Evolutionary conservation across 129 eudicot species (phyloP).

Genomic region (Apium graveolens): DNA sequence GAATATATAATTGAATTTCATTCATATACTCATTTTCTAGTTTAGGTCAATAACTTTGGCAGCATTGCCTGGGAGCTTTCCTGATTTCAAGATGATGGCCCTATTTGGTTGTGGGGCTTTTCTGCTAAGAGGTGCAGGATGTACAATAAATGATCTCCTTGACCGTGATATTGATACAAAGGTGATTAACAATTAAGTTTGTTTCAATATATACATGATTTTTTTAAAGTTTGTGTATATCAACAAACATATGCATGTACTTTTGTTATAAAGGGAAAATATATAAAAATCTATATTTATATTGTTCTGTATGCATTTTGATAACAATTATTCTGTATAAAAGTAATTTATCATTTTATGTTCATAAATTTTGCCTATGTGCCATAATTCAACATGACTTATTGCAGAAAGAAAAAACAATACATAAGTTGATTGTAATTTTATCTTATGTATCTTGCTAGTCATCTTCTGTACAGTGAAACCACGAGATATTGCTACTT

Average conservation of each 20-base stretch:
- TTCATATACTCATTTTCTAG: conserved; percentile 10
- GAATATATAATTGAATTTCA: neutral
- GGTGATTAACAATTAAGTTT: conserved; percentile 26
- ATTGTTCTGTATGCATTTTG: neutral
- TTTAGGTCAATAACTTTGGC: conserved; percentile 90
- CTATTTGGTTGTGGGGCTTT: conserved; percentile 94
- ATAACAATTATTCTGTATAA: neutral
- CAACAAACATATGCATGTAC: neutral
- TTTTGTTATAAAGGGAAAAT: neutral
- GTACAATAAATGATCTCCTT: conserved; percentile 88
- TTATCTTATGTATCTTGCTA: neutral
- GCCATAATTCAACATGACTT: neutral
- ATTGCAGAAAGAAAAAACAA: no score
- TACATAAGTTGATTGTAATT: neutral
- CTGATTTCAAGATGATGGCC: conserved; percentile 78
- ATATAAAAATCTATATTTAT: neutral
- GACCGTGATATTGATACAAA: conserved; percentile 90
- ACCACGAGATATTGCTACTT: neutral
- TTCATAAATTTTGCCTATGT: neutral
- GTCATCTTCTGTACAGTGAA: neutral
- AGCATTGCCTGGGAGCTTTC: conserved; percentile 70
- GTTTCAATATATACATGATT: neutral
- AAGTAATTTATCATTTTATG: neutral
- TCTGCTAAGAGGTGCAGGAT: conserved; percentile 92
- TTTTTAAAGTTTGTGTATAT: neutral